Percentiles rank a stretch among this genome's conserved stretches.
These are phyloP conservation scores for Citrullus mucosospermus DNA, from an alignment of 306 rosid genomes.

Conservation along the genomic window DNA sequence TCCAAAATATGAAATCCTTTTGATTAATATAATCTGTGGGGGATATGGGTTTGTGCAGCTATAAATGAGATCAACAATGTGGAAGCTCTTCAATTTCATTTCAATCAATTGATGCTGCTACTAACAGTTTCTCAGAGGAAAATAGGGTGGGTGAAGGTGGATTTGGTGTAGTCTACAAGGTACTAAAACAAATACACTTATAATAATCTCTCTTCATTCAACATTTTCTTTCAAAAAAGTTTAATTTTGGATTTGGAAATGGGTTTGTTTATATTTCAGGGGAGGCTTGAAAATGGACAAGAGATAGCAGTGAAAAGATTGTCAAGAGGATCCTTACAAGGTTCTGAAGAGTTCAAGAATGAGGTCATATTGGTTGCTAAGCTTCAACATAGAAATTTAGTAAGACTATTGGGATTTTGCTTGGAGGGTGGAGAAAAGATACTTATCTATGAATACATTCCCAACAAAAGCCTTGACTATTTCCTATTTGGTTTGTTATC, in stretches of 20 bases:
- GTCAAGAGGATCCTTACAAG: slow-evolving; percentile 39
- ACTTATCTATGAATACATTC: slow-evolving; percentile 53
- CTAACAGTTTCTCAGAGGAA: slow-evolving; percentile 22
- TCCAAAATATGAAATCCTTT: background rate
- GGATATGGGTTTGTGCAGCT: background rate
- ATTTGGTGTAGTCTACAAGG: slow-evolving; percentile 45
- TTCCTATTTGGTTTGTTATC: slow-evolving; percentile 37
- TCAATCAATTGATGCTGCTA: slow-evolving; percentile 29
- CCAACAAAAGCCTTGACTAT: slow-evolving; percentile 54
- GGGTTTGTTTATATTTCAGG: slow-evolving; percentile 18
- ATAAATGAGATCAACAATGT: slow-evolving; percentile 4
- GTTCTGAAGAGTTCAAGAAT: slow-evolving; percentile 45
- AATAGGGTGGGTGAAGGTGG: slow-evolving; percentile 47
- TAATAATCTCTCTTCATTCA: no score
- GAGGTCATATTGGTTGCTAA: slow-evolving; percentile 51
- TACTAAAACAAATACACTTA: background rate
- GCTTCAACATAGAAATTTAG: slow-evolving; percentile 69
- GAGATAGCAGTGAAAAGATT: slow-evolving; percentile 60
- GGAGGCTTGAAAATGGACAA: slow-evolving; percentile 30
- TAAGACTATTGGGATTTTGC: slow-evolving; percentile 49
- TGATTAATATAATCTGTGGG: background rate
- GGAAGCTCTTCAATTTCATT: slow-evolving; percentile 29
- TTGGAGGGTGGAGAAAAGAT: slow-evolving; percentile 35
- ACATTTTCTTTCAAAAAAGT: background rate
- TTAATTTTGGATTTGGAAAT: no score